Evolutionary conservation across 176 grass and related monocot genomes (phyloP), one percentile per base, ranked within the genome.

Genomic region (Oryza australiensis): DNA sequence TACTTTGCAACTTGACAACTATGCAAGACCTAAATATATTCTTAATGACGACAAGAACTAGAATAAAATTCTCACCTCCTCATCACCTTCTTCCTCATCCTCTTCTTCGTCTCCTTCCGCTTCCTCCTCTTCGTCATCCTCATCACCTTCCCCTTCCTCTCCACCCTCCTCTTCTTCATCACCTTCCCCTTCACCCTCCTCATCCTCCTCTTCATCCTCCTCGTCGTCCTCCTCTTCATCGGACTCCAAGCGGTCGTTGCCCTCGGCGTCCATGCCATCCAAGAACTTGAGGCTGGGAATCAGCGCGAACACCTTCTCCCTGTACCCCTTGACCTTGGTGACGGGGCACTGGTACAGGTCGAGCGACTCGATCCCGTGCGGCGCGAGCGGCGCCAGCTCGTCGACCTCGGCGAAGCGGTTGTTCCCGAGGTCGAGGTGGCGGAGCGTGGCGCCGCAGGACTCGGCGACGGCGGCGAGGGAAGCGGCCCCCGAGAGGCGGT

Each of bases 321-420:
- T 65, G 34, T 94, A 94, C 0, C 80, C 87, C 77, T 87, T 80
- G 1, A 77, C 66, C 86, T 87, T 91, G 37, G 86, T 89, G 63
- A 94, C 84, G 12, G 92, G 92, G 83, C 92, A 91, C 81, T 91
- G 86, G 29, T 83, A 91, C 12, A 94, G 70, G 30, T 89, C 89
- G 28, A 91, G 69, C 63, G 81, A 62, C 86, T 84, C 84, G 26
- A 94, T 42, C 2, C 55, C 48, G 16, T 89, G 55, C 65, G 40
- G 8, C 7, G 84, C 76, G 5, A 94, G 84, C 27, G 92, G 89
- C 4, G 78, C 73, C 16, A 94, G 83, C 62, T 91, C 92, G 27
- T 85, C 87, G 16, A 91, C 43, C 12, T 27, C 60, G 5, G 75
- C 66, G 84, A 94, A 85, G 9, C 92, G 86, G 77, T 94, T 94